These are phyloP conservation scores for Breynia disticha DNA, from an alignment of 441 rosid genomes.

Conservation along the genomic window DNA sequence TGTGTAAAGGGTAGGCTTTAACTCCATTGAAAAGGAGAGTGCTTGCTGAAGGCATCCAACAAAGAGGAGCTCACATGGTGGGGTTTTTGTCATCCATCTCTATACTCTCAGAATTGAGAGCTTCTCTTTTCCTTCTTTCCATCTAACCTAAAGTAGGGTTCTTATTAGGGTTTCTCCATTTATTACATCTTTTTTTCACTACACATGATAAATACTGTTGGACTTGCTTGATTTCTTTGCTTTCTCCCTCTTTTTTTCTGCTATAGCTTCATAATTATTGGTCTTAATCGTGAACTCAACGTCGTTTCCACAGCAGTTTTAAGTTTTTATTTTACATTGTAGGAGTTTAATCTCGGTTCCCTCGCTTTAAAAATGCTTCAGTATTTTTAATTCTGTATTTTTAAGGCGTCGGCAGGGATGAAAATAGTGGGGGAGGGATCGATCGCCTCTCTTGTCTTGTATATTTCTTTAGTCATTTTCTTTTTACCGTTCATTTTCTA, in stretches of 20 bases:
- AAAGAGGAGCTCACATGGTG: conserved; percentile 31
- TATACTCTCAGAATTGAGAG: conserved; percentile 13
- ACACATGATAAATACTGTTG: no score
- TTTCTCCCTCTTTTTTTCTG: conserved; percentile 3
- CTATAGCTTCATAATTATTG: background rate
- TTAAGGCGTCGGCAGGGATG: no score
- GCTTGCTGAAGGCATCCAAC: conserved; percentile 28
- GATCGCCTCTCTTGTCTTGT: no score
- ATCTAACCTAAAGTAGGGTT: conserved; percentile 12
- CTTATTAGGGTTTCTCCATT: conserved; percentile 22
- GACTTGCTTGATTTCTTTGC: background rate
- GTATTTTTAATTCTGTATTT: no score
- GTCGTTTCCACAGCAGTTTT: no score
- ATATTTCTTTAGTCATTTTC: no score
- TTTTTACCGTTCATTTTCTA: no score
- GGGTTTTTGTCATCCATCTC: conserved; percentile 10
- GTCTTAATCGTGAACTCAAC: no score
- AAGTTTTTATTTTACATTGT: no score
- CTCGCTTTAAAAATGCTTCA: no score
- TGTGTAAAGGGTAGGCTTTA: conserved; percentile 7
- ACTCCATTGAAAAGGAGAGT: conserved; percentile 22
- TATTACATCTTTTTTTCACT: background rate
- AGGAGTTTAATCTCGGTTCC: no score
- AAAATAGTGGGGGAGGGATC: no score
- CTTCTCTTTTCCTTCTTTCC: conserved; percentile 11